These are phyloP conservation scores for Acanthamoeba lenticulata DNA, from an alignment of 208 protist genomes.

Conservation along the genomic window DNA sequence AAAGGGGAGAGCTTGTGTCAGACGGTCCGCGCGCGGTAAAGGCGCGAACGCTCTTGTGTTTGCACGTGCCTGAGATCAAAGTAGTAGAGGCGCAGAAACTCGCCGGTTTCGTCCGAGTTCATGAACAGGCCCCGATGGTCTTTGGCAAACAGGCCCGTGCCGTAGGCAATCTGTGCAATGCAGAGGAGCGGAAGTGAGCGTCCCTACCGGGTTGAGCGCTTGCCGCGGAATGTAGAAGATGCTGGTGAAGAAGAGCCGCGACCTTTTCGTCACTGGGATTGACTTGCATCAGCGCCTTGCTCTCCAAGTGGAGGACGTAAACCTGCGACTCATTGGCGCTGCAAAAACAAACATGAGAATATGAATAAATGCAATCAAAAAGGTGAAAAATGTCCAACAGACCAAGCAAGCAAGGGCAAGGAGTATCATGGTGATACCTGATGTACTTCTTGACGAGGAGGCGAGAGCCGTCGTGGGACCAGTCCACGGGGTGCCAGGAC, in stretches of 20 bases:
- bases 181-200: background rate
- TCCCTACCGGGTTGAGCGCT: background rate
- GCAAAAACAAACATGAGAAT: too few relatives aligned
- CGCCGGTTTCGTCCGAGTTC: background rate
- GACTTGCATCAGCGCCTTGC: background rate
- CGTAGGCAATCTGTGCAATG: background rate
- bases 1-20: background rate
- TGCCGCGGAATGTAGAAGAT: background rate
- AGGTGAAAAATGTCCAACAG: background rate
- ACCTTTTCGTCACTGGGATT: conserved; percentile 34
- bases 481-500: conserved; percentile 18
- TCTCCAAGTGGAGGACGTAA: background rate
- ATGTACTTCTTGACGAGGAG: conserved; percentile 59
- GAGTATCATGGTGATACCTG: background rate
- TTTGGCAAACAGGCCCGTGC: background rate
- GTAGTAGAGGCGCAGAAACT: conserved; percentile 18
- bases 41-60: background rate
- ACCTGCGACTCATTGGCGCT: conserved; percentile 18
- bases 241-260: background rate
- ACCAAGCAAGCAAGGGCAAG: background rate
- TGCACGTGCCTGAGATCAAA: background rate
- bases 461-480: conserved; percentile 1
- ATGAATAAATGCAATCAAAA: background rate
- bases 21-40: background rate
- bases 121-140: background rate